Percentiles rank a stretch among this genome's conserved stretches.
Evolutionary conservation across 306 rosid species (phyloP).

Genomic region (Prosopis cineraria): DNA sequence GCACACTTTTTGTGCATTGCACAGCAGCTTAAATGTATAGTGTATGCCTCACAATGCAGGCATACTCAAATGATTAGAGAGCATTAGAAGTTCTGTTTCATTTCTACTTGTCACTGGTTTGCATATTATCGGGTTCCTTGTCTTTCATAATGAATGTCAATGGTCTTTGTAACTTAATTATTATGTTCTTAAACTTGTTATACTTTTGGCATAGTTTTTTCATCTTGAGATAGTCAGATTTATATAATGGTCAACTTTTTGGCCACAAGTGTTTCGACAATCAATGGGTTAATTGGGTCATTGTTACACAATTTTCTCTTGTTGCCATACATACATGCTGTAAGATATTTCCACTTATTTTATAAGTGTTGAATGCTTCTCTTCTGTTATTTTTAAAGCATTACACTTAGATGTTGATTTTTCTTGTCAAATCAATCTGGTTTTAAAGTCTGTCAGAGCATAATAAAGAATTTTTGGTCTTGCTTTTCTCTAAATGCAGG

Average conservation of each 20-base stretch:
- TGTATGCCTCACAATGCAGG: conserved; percentile 17
- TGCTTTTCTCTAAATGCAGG: conserved; percentile 52
- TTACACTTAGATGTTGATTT: conserved; percentile 20
- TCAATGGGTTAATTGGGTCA: conserved; percentile 17
- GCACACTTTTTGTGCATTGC: background rate
- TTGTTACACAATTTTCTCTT: background rate
- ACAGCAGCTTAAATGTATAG: background rate
- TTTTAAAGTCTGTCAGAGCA: background rate
- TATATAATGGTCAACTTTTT: background rate
- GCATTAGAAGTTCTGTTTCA: conserved; percentile 4
- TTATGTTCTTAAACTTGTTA: background rate
- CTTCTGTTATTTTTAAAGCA: conserved; percentile 27
- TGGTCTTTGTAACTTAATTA: background rate
- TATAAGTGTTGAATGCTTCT: background rate
- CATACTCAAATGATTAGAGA: conserved; percentile 9
- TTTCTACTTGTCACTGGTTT: background rate
- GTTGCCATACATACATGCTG: conserved; percentile 12
- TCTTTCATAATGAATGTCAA: background rate
- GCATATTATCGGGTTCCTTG: background rate
- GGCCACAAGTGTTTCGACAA: background rate
- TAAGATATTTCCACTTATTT: conserved; percentile 30
- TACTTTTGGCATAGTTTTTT: background rate
- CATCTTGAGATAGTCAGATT: background rate
- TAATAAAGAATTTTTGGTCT: conserved; percentile 13
- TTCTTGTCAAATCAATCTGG: conserved; percentile 28